Evolutionary conservation across 345 rosid species (phyloP), one percentile per base, ranked within the genome.

Genomic region (Cochlearia excelsa): DNA sequence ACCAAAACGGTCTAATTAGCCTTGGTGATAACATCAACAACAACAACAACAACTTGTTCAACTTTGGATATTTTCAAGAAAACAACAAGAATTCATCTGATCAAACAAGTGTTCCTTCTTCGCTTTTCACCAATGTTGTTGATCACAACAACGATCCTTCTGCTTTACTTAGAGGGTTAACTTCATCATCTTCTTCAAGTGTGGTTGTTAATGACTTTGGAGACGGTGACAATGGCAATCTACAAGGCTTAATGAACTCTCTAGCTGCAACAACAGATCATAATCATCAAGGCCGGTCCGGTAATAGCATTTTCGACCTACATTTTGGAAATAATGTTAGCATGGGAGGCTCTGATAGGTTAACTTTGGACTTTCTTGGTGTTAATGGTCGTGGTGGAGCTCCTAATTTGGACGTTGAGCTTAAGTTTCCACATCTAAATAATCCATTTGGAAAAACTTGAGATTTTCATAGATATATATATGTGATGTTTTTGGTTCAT

Each of bases 321-420:
- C 75, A 61, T 10, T 72, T 53, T 1, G 68, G 68, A 2, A 49
- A 35, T 50, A 59, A 50, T 43, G 30, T 61, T 54, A 65, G 35
- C 50, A 60, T 60, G 59, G 74, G 65, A 46, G 61, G 66, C 35
- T 58, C 89, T 16, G 83, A 83, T 57, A 75, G 85, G 57, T 61
- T 84, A 75, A 86, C 93, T 2, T 65, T 84, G 61, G 93, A 86
- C 62, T 86, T 86, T 65, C 89, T 86, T 40, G 89, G 93, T 0
- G 93, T 85, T 27, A 87, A 85, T 52, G 83, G 81, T 55, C 63
- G 63, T 62, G 39, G 33, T 56, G 64, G 55, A n/a, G 9, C 64
- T 62, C 59, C 74, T 10, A 16, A 16, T 16, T 47, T 50, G 41
- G 48, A 63, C 29, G 28, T 41, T 34, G 74, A 51, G 23, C 43